Evolutionary conservation across 1,284 basidiomycete genomes (phyloP), one percentile per base, ranked within the genome.

Genomic region (Golubevia sp.): DNA sequence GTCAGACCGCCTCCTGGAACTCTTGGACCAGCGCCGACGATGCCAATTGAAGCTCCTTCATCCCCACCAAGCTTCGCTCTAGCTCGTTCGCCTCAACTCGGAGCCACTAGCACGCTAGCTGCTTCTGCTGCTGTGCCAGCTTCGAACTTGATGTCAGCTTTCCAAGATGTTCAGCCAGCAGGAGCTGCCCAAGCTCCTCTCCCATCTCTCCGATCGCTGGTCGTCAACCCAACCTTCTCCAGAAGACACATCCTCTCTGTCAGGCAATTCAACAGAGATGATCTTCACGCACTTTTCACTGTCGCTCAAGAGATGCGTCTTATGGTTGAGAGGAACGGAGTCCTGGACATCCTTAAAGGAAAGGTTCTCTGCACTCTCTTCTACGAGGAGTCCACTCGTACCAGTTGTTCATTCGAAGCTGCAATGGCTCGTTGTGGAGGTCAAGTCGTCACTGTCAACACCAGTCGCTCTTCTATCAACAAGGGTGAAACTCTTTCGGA

Each of bases 391-490:
- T 97, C 94, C 7, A 99, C 97, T 0, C 88, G 97, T 59, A 99
- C 97, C 1, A 79, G 76, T 48, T 71, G 70, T 15, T 98, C 96
- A n/a, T 99, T 99, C 81, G 96, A 99, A 84, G 92, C 96, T 6
- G 97, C 97, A 13, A 99, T 99, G 97, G 94, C 96, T 84, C 90
- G 97, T 58, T 93, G 94, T 74, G 97, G 97, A 56, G 97, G 97
- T 49, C 90, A 96, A 78, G 96, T 99, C 50, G 91, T 98, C 26
- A 88, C 91, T 66, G 88, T 99, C 55, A 89, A 89, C 56, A 89
- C 90, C 2, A 92, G 93, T 60, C 88, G 88, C 8, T 96, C 94
- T 6, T 97, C 94, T 0, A 93, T 97, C 38, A 87, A 88, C 73
- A 99, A 99, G 86, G 97, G 97, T 61, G 97, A 99, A 86, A 92